These are phyloP conservation scores for Senecio squalidus DNA, from an alignment of 140 eudicot genomes.

Conservation along the genomic window DNA sequence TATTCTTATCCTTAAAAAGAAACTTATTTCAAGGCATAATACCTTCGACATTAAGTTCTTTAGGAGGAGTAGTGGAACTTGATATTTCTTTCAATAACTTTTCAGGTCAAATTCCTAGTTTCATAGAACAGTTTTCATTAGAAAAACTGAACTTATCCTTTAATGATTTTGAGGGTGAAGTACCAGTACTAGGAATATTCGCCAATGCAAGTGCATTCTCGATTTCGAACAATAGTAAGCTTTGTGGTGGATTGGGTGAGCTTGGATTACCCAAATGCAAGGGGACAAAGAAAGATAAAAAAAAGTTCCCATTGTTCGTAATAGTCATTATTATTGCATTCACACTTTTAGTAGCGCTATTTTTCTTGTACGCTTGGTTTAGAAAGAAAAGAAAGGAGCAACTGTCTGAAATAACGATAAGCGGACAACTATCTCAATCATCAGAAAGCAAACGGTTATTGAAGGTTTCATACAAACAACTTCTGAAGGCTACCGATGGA, in stretches of 20 bases:
- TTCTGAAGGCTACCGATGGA: not conserved
- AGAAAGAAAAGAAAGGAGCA: not conserved
- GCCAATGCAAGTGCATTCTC: not conserved
- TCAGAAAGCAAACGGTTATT: not conserved
- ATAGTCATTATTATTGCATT: not conserved
- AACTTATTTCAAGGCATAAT: too few relatives aligned
- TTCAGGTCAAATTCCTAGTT: not conserved
- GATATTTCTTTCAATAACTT: not conserved
- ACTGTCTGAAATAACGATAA: too few relatives aligned
- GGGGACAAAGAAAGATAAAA: not conserved
- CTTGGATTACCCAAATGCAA: slow-evolving; percentile 3
- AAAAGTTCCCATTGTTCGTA: not conserved
- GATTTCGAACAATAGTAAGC: not conserved
- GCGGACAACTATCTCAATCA: not conserved
- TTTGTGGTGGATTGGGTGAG: not conserved
- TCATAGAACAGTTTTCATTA: not conserved
- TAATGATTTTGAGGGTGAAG: not conserved
- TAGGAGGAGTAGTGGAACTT: too few relatives aligned
- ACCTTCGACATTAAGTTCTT: too few relatives aligned
- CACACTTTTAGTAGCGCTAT: not conserved
- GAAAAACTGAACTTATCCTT: not conserved
- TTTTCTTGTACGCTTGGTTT: not conserved
- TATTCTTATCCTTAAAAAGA: too few relatives aligned
- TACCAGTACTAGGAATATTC: not conserved
- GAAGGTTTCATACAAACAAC: not conserved